Base-by-base conservation (phyloP, 1,284 basidiomycete species). In the Ustilago hordei region DNA sequence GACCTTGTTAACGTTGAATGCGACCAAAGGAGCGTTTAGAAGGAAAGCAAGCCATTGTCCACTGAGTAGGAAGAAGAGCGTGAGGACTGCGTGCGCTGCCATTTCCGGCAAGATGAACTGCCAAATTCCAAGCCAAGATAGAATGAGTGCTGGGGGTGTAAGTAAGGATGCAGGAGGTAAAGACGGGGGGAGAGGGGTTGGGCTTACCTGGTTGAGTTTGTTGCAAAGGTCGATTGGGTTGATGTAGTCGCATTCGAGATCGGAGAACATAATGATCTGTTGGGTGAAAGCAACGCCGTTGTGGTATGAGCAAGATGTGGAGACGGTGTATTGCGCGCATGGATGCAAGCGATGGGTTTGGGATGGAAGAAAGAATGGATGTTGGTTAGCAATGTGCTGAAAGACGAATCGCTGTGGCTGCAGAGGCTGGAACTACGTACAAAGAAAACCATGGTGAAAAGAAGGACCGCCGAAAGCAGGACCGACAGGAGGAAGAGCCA, bases 221-320 rank as follows among this genome's bases (percentile, higher is more conserved):
- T 98, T 98, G 89, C 97, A 99, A 43, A 99, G 92, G 88, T 99
- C 96, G 91, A 99, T 98, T 64, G 96, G 96, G 89, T 99, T 99
- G 89, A 99, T 97, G 89, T 98, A 99, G 90, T 98, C 84, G 64
- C 85, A 84, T 70, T 81, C 81, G 56, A 81, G 65, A 43, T 81
- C 81, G 35, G 81, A 81, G 90, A 98, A 99, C 95, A 99, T 98
- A 89, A 99, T 99, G 86, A 99, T 97, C 96, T 98, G 81, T 32
- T 32, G 35, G 23, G n/a, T 28, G 12, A 23, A 35, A 35, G 39
- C 17, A 8, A 32, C 32, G 39, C 23, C 19, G 15, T 48, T 23
- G n/a, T 45, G n/a, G n/a, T 45, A 8, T 17, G n/a, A 19, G 43
- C n/a, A 11, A 19, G 8, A 19, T 17, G 11, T 45, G n/a, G 7